phyloP scores from a whole-genome alignment of 2,329 filamentous ascomycete genomes.

The Gaeumannomyces sp. region DNA sequence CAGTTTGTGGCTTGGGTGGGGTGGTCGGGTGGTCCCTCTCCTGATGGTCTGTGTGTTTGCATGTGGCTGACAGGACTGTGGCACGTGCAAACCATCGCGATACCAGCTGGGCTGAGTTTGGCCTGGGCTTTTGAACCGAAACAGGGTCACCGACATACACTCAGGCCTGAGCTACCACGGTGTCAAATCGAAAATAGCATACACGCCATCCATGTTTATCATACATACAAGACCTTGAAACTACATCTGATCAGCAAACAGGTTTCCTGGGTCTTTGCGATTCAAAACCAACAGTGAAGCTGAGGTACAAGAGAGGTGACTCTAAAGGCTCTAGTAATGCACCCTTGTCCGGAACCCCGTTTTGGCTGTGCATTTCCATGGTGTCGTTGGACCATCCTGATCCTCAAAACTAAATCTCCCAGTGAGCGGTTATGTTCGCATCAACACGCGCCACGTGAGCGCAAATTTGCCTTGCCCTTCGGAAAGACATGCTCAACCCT shows the following conservation, averaged over 20 bases:
- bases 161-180: neutral
- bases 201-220: neutral
- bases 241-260: neutral
- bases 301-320: too few species aligned
- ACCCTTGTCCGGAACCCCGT: too few species aligned
- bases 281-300: too few species aligned
- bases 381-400: too few species aligned
- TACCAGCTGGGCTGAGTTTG: neutral
- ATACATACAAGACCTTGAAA: neutral
- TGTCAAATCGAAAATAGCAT: too few species aligned
- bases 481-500: neutral
- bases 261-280: neutral
- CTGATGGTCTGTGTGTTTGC: neutral
- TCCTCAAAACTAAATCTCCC: too few species aligned
- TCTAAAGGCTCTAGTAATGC: too few species aligned
- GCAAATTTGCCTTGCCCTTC: too few species aligned
- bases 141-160: neutral
- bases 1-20: constrained; percentile 1
- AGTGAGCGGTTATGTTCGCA: too few species aligned
- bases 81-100: neutral
- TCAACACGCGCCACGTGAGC: too few species aligned
- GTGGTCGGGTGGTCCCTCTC: too few species aligned
- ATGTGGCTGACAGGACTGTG: neutral
- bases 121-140: neutral
- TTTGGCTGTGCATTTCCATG: too few species aligned